A percentile compares a stretch with the other conserved stretches of the same genome.
Evolutionary conservation across 257 asterid genomes (phyloP).

Genomic region (Nicotiana knightiana): DNA sequence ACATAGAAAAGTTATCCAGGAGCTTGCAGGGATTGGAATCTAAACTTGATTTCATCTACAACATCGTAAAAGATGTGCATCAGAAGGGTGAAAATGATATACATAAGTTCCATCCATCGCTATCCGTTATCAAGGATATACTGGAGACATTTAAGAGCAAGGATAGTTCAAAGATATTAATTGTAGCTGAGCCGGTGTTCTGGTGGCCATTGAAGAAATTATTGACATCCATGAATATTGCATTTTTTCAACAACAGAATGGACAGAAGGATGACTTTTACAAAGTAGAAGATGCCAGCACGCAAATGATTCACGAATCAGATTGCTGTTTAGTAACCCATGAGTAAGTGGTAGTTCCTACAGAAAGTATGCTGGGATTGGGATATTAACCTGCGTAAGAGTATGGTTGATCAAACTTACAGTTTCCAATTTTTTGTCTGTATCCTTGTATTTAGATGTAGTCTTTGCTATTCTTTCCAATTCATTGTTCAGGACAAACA

Average conservation of each 20-base stretch:
- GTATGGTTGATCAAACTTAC: background rate
- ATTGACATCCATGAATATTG: slow-evolving; percentile 39
- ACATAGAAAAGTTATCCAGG: slow-evolving; percentile 33
- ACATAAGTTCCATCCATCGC: slow-evolving; percentile 42
- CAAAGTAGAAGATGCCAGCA: slow-evolving; percentile 20
- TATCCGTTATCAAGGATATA: slow-evolving; percentile 42
- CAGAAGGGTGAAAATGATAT: slow-evolving; percentile 40
- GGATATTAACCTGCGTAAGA: background rate
- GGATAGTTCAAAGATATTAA: slow-evolving; percentile 30
- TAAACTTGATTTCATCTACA: slow-evolving; percentile 36
- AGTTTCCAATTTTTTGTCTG: background rate
- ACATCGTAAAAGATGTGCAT: slow-evolving; percentile 37
- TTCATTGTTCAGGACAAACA: background rate
- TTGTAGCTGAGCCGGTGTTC: slow-evolving; percentile 49
- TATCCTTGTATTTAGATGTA: background rate
- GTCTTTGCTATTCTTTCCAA: background rate
- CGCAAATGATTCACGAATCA: slow-evolving; percentile 22
- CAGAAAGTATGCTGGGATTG: slow-evolving; percentile 3
- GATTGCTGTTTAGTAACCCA: slow-evolving; percentile 51
- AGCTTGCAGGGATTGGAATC: slow-evolving; percentile 35
- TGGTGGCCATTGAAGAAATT: slow-evolving; percentile 54
- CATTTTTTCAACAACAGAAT: slow-evolving; percentile 30
- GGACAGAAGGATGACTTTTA: slow-evolving; percentile 11
- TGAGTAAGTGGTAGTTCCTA: slow-evolving; percentile 41
- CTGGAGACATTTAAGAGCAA: slow-evolving; percentile 24